phyloP scores from a whole-genome alignment of 2,329 filamentous ascomycete species.

The Fusarium luffae region DNA sequence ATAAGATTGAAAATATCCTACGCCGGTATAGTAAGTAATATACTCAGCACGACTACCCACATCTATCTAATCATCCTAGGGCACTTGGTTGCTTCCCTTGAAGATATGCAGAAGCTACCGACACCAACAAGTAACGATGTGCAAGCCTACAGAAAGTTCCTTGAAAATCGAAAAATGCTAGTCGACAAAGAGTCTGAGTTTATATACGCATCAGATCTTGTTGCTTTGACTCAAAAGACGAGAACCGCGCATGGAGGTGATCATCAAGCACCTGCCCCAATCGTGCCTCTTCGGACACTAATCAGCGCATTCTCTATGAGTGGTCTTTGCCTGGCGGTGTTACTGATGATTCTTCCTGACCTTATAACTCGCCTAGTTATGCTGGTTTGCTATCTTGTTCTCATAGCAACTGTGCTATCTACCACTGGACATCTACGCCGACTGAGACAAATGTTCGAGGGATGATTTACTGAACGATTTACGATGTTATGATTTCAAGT shows the following conservation, averaged over 20 bases:
- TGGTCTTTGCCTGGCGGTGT: conserved; percentile 24
- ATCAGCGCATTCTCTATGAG: conserved; percentile 31
- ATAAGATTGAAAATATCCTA: conserved; percentile 6
- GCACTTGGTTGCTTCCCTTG: conserved; percentile 68
- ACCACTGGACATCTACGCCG: conserved; percentile 26
- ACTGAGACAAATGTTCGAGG: conserved; percentile 24
- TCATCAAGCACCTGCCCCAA: conserved; percentile 5
- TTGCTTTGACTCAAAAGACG: conserved; percentile 11
- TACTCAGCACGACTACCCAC: too few species aligned
- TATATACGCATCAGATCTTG: conserved; percentile 54
- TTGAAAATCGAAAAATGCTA: conserved; percentile 62
- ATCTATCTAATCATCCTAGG: conserved; percentile 53
- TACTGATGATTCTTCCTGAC: conserved; percentile 30
- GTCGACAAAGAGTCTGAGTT: conserved; percentile 70
- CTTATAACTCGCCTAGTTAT: conserved; percentile 28
- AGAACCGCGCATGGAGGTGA: not conserved
- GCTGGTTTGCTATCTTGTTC: conserved; percentile 24
- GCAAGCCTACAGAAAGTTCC: conserved; percentile 62
- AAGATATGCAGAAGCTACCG: conserved; percentile 62
- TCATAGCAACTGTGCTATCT: conserved; percentile 24
- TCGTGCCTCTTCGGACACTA: conserved; percentile 20
- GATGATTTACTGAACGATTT: not conserved
- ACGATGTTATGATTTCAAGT: not conserved
- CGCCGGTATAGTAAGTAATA: conserved; percentile 24
- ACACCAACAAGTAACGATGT: conserved; percentile 62